These are phyloP conservation scores for Trichoderma afroharzianum DNA, from an alignment of 2,329 filamentous ascomycete species.

Conservation along the genomic window DNA sequence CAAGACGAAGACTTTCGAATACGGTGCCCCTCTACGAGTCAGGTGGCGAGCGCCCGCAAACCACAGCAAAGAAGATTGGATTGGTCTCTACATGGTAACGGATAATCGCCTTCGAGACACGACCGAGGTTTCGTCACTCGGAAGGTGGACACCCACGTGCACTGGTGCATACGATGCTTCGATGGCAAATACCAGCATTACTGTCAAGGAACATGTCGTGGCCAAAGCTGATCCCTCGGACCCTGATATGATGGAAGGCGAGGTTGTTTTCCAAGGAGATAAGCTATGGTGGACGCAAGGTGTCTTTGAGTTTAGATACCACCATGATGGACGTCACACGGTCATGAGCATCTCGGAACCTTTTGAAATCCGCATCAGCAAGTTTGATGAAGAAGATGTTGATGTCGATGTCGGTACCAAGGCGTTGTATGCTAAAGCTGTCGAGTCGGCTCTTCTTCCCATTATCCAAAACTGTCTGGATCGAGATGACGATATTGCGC, in stretches of 20 bases:
- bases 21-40: conserved; percentile 84
- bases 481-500: conserved; percentile 84
- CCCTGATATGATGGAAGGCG: conserved; percentile 65
- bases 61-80: conserved; percentile 90
- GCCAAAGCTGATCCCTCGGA: conserved; percentile 49
- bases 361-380: conserved; percentile 82
- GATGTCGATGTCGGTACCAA: conserved; percentile 60
- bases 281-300: conserved; percentile 97
- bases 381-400: conserved; percentile 73
- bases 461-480: conserved; percentile 91
- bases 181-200: conserved; percentile 71
- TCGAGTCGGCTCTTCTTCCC: conserved; percentile 75
- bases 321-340: conserved; percentile 87
- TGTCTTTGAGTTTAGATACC: conserved; percentile 94
- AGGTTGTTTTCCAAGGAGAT: conserved; percentile 84
- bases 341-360: conserved; percentile 92
- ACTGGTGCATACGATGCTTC: conserved; percentile 71
- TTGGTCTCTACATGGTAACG: conserved; percentile 92
- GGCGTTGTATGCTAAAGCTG: conserved; percentile 60
- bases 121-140: conserved; percentile 79
- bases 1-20: conserved; percentile 77
- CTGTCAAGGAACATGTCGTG: conserved; percentile 62
- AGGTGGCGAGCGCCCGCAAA: conserved; percentile 85
- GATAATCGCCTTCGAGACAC: conserved; percentile 84
- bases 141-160: conserved; percentile 83